Base-by-base conservation (phyloP, 2,329 filamentous ascomycete genomes). In the Cercospora sp. region DNA sequence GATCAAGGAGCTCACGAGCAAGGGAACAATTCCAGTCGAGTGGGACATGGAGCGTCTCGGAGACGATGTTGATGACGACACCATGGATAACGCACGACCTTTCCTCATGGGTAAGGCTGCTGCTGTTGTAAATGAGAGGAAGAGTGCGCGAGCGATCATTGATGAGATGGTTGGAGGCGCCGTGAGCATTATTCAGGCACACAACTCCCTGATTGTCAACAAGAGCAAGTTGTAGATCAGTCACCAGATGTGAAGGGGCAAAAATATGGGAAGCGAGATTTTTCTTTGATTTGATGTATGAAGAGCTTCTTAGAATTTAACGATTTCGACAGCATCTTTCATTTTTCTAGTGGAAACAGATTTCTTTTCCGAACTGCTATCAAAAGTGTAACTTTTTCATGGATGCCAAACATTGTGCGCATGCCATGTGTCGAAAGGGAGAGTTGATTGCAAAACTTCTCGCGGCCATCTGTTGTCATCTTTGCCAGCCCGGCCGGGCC, bases 21-120 rank as follows among this genome's bases (percentile, higher is more conserved):
- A 96, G 88, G 95, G 95, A 75, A 84, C 92, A 78, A 92, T 99
- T 74, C 95, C 95, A 58, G 96, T 96, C 72, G 95, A 98, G 85
- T 87, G 92, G 75, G 95, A 99, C 78, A 87, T 99, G 36, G 95
- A 99, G 84, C 91, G 90, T 81, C 81, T 96, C 76, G 85, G 86
- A 23, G 83, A 85, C 66, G 83, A 85, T 67, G 74, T 85, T 55
- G 87, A 92, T 67, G 94, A 97, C 68, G 93, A 98, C 48, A 87
- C 91, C 36, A 89, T 99, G 83, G 95, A 98, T 80, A 93, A 95
- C 78, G 94, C 93, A 77, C 87, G 93, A 67, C 94, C 94, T 13
- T 96, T 89, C 85, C 83, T 97, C 75, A 99, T 99, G 95, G 95
- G 95, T 80, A 96, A 98, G 87, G 94, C 92, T 69, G 91, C 95